Conservation (phyloP, 1,284 basidiomycete genomes). For the Grifola frondosa region DNA sequence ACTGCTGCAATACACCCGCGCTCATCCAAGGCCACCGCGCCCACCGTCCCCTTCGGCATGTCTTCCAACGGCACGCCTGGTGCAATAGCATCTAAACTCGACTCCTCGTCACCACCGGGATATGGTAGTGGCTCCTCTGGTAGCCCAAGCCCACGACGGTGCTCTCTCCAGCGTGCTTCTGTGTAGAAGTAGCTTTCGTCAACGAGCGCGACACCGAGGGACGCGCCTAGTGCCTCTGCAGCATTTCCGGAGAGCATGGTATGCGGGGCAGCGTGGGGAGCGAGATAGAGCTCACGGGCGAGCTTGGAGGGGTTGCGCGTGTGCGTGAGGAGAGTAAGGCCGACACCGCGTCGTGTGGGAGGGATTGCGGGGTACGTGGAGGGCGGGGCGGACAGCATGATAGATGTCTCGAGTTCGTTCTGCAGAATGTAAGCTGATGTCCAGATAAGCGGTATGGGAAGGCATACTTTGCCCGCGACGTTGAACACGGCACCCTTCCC, state of each 20-base stretch:
- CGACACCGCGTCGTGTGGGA: slow-evolving; percentile 57
- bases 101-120: slow-evolving; percentile 22
- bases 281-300: slow-evolving; percentile 66
- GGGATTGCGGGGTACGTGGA: slow-evolving; percentile 60
- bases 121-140: slow-evolving; percentile 60
- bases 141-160: slow-evolving; percentile 66
- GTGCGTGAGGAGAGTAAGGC: slow-evolving; percentile 63
- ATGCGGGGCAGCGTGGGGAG: slow-evolving; percentile 60
- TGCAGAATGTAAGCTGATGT: slow-evolving; percentile 32
- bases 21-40: slow-evolving; percentile 77
- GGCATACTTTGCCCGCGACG: slow-evolving; percentile 62
- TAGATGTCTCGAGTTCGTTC: slow-evolving; percentile 79
- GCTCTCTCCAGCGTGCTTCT: slow-evolving; percentile 70
- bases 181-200: slow-evolving; percentile 79
- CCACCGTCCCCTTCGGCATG: slow-evolving; percentile 76
- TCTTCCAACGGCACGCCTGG: slow-evolving; percentile 46
- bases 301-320: slow-evolving; percentile 75
- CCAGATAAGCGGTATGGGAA: neutral
- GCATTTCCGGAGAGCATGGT: slow-evolving; percentile 66
- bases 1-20: slow-evolving; percentile 69
- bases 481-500: slow-evolving; percentile 83
- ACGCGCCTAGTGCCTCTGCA: slow-evolving; percentile 59
- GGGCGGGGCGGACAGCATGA: slow-evolving; percentile 74
- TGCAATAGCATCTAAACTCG: slow-evolving; percentile 4
- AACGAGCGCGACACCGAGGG: slow-evolving; percentile 56